phyloP scores from a whole-genome alignment of 768 basidiomycete species.

The Harrya chromipes region DNA sequence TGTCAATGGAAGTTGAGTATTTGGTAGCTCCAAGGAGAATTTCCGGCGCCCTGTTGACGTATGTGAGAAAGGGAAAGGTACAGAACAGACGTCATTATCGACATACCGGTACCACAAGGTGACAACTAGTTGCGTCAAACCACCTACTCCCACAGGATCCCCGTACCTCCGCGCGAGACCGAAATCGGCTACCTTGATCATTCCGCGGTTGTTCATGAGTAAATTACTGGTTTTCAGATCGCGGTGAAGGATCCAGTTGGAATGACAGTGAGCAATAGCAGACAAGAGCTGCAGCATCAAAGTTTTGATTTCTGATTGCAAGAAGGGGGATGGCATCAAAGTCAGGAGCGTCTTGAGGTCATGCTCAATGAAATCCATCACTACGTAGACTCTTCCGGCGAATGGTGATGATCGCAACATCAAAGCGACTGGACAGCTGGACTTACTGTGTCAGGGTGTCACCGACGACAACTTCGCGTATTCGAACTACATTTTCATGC shows the following conservation, averaged over 20 bases:
- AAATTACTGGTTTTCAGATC: constrained; percentile 98
- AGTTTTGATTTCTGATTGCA: constrained; percentile 98
- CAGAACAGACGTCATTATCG: constrained; percentile 4
- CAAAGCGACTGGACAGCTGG: constrained; percentile 10
- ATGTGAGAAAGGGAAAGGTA: constrained; percentile 11
- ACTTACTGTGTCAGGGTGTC: constrained; percentile 99
- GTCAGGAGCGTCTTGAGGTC: constrained; percentile 95
- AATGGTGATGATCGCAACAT: constrained; percentile 8
- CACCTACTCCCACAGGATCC: constrained; percentile 94
- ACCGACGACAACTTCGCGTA: constrained; percentile 96
- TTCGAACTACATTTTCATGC: constrained; percentile 96
- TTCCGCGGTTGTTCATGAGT: constrained; percentile 98
- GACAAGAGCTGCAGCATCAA: constrained; percentile 90
- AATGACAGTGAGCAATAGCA: constrained; percentile 90
- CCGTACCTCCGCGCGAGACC: constrained; percentile 95
- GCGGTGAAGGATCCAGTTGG: constrained; percentile 96
- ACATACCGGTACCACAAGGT: constrained; percentile 97
- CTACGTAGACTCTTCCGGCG: constrained; percentile 84
- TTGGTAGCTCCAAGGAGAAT: constrained; percentile 89
- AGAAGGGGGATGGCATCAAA: constrained; percentile 93
- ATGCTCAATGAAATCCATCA: constrained; percentile 99
- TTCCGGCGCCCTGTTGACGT: constrained; percentile 75
- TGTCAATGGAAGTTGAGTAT: constrained; percentile 93
- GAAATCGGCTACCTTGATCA: constrained; percentile 98
- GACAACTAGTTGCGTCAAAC: constrained; percentile 96